Conservation (phyloP, 108 stramenopile genomes). For the Stephanodiscus triporus region DNA sequence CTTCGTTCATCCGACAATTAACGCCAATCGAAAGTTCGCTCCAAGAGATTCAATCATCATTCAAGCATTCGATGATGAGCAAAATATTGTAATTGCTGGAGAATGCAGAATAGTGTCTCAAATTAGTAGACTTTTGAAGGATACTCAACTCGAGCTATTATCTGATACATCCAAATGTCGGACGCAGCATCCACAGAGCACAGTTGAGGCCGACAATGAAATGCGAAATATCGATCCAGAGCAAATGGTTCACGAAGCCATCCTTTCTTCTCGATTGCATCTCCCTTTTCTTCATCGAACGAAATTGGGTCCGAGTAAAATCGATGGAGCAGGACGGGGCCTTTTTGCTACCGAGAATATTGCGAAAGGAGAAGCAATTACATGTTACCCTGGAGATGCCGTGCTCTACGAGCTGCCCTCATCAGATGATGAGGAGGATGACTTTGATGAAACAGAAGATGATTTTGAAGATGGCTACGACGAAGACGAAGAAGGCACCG, state of each 20-base stretch:
- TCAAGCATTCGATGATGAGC: neutral
- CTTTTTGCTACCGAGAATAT: conserved; percentile 43
- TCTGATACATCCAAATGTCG: conserved; percentile 1
- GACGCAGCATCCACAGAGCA: conserved; percentile 13
- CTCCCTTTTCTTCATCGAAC: conserved; percentile 27
- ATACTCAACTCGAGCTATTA: neutral
- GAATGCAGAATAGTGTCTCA: neutral
- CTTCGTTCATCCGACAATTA: conserved; percentile 5
- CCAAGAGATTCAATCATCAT: neutral
- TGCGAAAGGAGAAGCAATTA: conserved; percentile 41
- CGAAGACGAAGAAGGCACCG: conserved; percentile 22
- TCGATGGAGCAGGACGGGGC: conserved; percentile 40
- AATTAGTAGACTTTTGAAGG: conserved; percentile 5
- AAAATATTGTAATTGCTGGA: conserved; percentile 1
- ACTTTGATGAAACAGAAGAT: conserved; percentile 11
- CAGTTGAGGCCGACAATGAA: conserved; percentile 16
- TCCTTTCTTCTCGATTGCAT: conserved; percentile 30
- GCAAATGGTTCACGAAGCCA: conserved; percentile 28
- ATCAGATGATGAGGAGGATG: conserved; percentile 6
- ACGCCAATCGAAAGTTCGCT: neutral
- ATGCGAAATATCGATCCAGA: conserved; percentile 6
- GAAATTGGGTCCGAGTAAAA: conserved; percentile 25
- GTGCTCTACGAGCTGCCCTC: conserved; percentile 27
- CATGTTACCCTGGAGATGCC: conserved; percentile 57
- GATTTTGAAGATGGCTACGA: conserved; percentile 24